Evolutionary conservation across 345 rosid genomes (phyloP).

Genomic region (Moringa oleifera): DNA sequence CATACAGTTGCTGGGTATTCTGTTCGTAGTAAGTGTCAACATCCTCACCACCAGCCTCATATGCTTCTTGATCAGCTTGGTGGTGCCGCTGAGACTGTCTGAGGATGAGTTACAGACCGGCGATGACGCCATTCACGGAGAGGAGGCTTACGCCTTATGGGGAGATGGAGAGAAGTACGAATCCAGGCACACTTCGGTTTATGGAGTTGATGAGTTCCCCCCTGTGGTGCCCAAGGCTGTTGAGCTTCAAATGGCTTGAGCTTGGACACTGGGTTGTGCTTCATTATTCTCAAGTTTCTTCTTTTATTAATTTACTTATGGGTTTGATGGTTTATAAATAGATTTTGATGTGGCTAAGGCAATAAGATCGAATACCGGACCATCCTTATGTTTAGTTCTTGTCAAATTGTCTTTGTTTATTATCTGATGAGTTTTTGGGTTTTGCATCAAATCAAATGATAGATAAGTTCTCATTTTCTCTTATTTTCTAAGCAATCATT

Average conservation of each 20-base stretch:
- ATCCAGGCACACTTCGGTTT: slow-evolving; percentile 36
- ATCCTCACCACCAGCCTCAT: slow-evolving; percentile 34
- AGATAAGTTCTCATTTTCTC: too few relatives aligned
- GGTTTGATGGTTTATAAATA: too few relatives aligned
- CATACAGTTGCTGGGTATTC: slow-evolving; percentile 46
- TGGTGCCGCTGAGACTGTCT: slow-evolving; percentile 44
- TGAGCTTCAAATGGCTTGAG: slow-evolving; percentile 44
- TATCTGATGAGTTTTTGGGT: too few relatives aligned
- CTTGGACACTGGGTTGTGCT: too few relatives aligned
- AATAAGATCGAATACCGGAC: too few relatives aligned
- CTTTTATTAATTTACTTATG: too few relatives aligned
- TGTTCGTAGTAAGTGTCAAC: slow-evolving; percentile 34
- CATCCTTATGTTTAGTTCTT: too few relatives aligned
- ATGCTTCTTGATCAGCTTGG: slow-evolving; percentile 32
- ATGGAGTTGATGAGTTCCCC: slow-evolving; percentile 26
- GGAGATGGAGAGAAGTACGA: slow-evolving; percentile 69
- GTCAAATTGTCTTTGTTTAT: too few relatives aligned
- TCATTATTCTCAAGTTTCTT: background rate
- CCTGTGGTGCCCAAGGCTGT: slow-evolving; percentile 21
- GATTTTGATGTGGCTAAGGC: too few relatives aligned
- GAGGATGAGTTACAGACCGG: slow-evolving; percentile 54
- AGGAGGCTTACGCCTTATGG: slow-evolving; percentile 66
- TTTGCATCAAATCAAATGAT: too few relatives aligned
- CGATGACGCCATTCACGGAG: slow-evolving; percentile 64
- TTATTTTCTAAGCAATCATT: too few relatives aligned